Evolutionary conservation across 2,329 filamentous ascomycete species (phyloP).

Genomic region (Neodidymelliopsis sp.): DNA sequence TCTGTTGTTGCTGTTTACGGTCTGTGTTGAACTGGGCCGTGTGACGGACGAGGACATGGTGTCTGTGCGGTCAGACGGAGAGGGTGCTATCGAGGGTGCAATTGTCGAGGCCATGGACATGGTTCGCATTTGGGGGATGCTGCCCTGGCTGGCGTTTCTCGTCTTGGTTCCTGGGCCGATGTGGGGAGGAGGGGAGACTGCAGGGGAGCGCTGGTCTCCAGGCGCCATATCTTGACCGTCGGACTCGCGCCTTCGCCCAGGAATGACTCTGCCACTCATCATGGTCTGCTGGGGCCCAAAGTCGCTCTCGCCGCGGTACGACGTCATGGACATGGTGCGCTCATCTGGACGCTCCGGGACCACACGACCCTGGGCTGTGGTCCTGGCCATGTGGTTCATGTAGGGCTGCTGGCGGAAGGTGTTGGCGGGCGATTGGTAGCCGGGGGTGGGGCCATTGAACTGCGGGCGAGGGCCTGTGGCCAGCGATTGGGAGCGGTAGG

Average conservation of each 20-base stretch:
- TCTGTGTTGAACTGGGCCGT: conserved; percentile 48
- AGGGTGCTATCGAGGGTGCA: conserved; percentile 48
- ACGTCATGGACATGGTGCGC: conserved; percentile 94
- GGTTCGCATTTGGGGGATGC: conserved; percentile 63
- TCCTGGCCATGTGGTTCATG: conserved; percentile 72
- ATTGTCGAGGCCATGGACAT: conserved; percentile 95
- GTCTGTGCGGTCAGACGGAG: conserved; percentile 68
- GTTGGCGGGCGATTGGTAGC: conserved; percentile 68
- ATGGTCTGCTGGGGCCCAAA: conserved; percentile 77
- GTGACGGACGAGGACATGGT: conserved; percentile 62
- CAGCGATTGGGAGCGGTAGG: conserved; percentile 92
- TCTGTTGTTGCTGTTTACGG: conserved; percentile 46
- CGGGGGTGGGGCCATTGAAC: conserved; percentile 64
- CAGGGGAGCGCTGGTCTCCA: conserved; percentile 27
- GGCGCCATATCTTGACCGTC: conserved; percentile 39
- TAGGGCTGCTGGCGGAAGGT: conserved; percentile 82
- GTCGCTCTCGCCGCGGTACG: conserved; percentile 77
- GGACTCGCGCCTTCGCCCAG: conserved; percentile 72
- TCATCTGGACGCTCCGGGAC: conserved; percentile 93
- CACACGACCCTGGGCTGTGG: conserved; percentile 88
- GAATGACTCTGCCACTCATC: conserved; percentile 91
- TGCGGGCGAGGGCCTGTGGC: conserved; percentile 77
- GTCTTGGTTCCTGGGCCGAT: conserved; percentile 44
- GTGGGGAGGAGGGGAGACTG: conserved; percentile 32
- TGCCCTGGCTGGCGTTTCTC: conserved; percentile 47